Evolutionary conservation across 495 filamentous ascomycete genomes (phyloP).

Genomic region (Xylaria longipes): DNA sequence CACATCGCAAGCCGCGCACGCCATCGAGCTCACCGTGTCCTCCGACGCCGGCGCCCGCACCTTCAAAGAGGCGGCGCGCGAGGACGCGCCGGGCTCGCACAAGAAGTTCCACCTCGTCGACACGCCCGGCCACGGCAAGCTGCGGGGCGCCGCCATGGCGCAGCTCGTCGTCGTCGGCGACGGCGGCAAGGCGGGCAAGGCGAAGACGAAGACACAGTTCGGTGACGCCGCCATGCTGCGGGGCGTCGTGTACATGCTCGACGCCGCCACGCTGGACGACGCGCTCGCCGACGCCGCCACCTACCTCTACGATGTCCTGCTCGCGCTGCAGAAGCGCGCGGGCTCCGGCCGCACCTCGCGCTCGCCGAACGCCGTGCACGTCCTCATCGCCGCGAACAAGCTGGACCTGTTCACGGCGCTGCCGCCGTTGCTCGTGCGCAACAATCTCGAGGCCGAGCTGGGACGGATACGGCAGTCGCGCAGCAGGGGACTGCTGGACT

Average conservation of each 20-base stretch:
- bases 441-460: slow-evolving; percentile 80
- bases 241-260: slow-evolving; percentile 79
- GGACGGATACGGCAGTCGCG: slow-evolving; percentile 77
- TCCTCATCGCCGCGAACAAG: slow-evolving; percentile 93
- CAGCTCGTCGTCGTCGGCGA: slow-evolving; percentile 47
- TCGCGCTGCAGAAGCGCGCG: slow-evolving; percentile 80
- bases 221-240: slow-evolving; percentile 56
- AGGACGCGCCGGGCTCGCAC: slow-evolving; percentile 51
- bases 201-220: slow-evolving; percentile 47
- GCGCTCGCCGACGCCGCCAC: slow-evolving; percentile 43
- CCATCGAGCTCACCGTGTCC: slow-evolving; percentile 75
- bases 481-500: slow-evolving; percentile 81
- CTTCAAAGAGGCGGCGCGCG: slow-evolving; percentile 62
- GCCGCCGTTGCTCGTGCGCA: slow-evolving; percentile 77
- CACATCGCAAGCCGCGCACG: slow-evolving; percentile 78
- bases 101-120: slow-evolving; percentile 80
- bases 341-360: slow-evolving; percentile 62
- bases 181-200: slow-evolving; percentile 50
- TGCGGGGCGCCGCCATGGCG: slow-evolving; percentile 67
- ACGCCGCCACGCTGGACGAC: slow-evolving; percentile 73
- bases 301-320: slow-evolving; percentile 85
- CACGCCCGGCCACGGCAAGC: slow-evolving; percentile 94
- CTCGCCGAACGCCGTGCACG: slow-evolving; percentile 66
- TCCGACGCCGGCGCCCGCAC: slow-evolving; percentile 63
- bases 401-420: slow-evolving; percentile 93